Evolutionary conservation across 1,139 yeast genomes (phyloP), one percentile per base, ranked within the genome.

Genomic region (Saccharomyces hybrid): DNA sequence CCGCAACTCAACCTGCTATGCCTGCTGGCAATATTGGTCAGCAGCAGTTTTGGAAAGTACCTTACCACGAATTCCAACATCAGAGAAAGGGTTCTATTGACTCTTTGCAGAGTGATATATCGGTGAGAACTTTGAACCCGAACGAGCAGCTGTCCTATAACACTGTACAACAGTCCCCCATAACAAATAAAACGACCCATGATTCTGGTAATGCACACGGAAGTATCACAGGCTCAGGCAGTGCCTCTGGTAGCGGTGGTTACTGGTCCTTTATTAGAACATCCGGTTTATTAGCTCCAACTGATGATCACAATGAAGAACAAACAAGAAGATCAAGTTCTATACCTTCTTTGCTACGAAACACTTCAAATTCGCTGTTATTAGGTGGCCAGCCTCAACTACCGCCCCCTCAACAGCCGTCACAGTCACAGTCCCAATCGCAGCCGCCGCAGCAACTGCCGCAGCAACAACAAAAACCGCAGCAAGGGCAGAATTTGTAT

Each of bases 11-110:
- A 13, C 19, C 25, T 6, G 14, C 19, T 13, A 50, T 28, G 41
- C 44, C 25, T 11, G 25, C 14, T 7, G 32, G 34, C 19, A 50
- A 29, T 28, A 28, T 23, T 29, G 44, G 31, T 3, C 62, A 64
- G 50, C 71, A 67, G 55, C 70, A 65, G 53, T 68, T 68, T 52
- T 68, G 71, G 71, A 68, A 68, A 55, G 70, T 68, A 2, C 70
- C 71, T 6, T 67, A 67, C 47, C 68, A 66, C 52, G 70, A 67
- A 53, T 66, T 65, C 50, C 66, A 63, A 42, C 58, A 63, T 34
- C 69, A 66, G 51, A 56, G 68, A 44, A 57, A 70, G 38, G 62
- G 63, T 8, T 67, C 71, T 6, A 56, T 66, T 1, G 70, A 66
- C 49, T 67, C 71, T 2, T 32, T 66, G 31, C 57, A 61, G 3